These are phyloP conservation scores for Pneumocystis sp. DNA, from an alignment of 1,139 yeast species.

Conservation along the genomic window DNA sequence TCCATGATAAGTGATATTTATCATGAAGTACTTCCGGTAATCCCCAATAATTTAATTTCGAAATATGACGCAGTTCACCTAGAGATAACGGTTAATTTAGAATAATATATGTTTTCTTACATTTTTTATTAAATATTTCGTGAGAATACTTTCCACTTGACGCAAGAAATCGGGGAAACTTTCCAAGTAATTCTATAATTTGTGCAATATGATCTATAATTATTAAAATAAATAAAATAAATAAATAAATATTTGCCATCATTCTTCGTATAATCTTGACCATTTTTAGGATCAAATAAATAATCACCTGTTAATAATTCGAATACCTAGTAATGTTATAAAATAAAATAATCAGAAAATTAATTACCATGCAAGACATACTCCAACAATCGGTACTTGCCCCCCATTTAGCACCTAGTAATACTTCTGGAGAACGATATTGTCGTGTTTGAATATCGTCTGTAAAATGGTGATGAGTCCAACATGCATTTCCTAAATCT, in stretches of 20 bases:
- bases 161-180: constrained; percentile 40
- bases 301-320: constrained; percentile 77
- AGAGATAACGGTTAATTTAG: not conserved
- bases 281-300: constrained; percentile 65
- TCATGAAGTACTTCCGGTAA: constrained; percentile 51
- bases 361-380: constrained; percentile 51
- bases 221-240: not conserved
- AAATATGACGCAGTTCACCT: constrained; percentile 41
- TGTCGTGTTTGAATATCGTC: constrained; percentile 79
- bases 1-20: constrained; percentile 49
- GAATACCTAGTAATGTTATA: constrained; percentile 24
- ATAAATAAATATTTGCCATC: constrained; percentile 25
- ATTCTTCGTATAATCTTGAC: constrained; percentile 45
- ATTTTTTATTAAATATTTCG: constrained; percentile 40
- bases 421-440: constrained; percentile 68
- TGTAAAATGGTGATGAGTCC: constrained; percentile 57
- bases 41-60: constrained; percentile 54
- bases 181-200: constrained; percentile 57
- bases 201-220: constrained; percentile 60
- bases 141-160: constrained; percentile 39
- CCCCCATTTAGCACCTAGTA: constrained; percentile 62
- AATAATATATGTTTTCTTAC: not conserved
- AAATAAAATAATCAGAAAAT: not conserved
- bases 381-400: constrained; percentile 78
- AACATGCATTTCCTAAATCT: constrained; percentile 78